phyloP scores from a whole-genome alignment of 2,329 filamentous ascomycete species.

The Fusarium fujikuroi region DNA sequence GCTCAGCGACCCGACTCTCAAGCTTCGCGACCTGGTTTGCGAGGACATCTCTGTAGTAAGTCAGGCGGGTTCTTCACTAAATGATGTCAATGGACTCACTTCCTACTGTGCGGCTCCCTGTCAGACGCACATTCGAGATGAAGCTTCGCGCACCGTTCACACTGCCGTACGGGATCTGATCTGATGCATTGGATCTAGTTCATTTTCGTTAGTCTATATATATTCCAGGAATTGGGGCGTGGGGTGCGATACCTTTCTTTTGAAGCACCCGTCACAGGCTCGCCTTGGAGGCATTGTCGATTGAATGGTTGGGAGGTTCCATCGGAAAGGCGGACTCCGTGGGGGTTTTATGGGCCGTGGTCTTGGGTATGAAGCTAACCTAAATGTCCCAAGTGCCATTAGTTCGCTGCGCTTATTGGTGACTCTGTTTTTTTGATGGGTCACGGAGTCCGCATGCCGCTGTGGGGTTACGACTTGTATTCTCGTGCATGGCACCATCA shows the following conservation, averaged over 20 bases:
- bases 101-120: not conserved
- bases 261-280: not conserved
- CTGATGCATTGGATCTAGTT: not conserved
- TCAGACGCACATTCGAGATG: not conserved
- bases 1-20: not conserved
- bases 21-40: not conserved
- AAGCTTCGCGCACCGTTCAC: not conserved
- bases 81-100: rapidly evolving
- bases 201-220: not conserved
- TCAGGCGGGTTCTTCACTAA: not conserved
- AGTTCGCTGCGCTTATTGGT: rapidly evolving
- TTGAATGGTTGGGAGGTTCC: not conserved
- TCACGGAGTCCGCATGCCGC: not conserved
- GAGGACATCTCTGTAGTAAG: not conserved
- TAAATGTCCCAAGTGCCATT: not conserved
- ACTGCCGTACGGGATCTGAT: not conserved
- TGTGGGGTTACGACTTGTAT: not conserved
- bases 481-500: not conserved
- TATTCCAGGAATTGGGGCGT: not conserved
- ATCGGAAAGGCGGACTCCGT: not conserved
- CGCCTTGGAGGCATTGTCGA: not conserved
- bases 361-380: not conserved
- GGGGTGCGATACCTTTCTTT: not conserved
- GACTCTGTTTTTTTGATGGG: rapidly evolving
- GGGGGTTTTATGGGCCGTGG: not conserved